Evolutionary conservation across 768 basidiomycete genomes (phyloP).

Genomic region (Piloderma croceum): DNA sequence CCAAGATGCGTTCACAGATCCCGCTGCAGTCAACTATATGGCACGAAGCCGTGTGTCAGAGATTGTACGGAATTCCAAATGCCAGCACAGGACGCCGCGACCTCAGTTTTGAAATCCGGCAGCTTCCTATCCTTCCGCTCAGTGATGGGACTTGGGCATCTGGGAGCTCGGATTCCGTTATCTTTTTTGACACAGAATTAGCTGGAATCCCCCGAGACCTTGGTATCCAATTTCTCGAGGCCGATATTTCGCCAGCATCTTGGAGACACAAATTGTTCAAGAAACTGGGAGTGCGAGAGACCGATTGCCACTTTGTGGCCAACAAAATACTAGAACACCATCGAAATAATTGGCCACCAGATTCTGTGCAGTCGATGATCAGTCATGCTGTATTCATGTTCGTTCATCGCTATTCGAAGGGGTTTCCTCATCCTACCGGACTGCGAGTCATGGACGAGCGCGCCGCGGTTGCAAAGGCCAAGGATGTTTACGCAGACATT

Average conservation of each 20-base stretch:
- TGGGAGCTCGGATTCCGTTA: not conserved
- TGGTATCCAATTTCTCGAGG: not conserved
- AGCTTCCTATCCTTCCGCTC: not conserved
- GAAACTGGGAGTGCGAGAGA: not conserved
- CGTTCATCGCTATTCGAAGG: not conserved
- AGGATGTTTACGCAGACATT: not conserved
- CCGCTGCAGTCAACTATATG: not conserved
- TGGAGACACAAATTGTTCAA: not conserved
- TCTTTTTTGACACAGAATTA: not conserved
- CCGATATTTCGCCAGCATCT: not conserved
- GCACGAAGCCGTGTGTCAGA: not conserved
- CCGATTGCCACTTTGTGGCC: not conserved
- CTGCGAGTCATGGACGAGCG: not conserved
- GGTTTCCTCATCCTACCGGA: not conserved
- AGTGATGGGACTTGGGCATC: not conserved
- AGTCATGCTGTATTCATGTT: not conserved
- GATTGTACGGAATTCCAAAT: too few species aligned
- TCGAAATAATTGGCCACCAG: not conserved
- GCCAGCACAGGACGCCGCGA: not conserved
- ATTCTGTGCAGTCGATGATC: not conserved
- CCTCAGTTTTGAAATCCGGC: not conserved
- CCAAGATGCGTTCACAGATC: not conserved
- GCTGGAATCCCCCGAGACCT: not conserved
- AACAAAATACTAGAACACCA: not conserved
- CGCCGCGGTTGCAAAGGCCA: not conserved